Conservation (phyloP, 2,329 filamentous ascomycete species). For the Dactylonectria macrodidyma region DNA sequence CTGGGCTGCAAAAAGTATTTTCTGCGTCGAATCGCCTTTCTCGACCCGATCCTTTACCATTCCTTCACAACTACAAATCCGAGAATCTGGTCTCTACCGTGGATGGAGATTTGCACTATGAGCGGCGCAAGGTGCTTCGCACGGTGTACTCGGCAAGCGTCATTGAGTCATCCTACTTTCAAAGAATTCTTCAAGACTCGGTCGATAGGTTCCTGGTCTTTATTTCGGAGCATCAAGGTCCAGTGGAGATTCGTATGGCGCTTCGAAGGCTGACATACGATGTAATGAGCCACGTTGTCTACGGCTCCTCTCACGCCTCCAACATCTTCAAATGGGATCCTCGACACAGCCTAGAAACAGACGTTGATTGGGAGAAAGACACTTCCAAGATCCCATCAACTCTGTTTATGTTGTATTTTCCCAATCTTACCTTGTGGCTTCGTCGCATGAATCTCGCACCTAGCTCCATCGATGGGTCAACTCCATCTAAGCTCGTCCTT, state of each 20-base stretch:
- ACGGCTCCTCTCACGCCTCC: constrained; percentile 8
- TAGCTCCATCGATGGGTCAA: neutral
- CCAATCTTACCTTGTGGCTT: constrained; percentile 15
- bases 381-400: neutral
- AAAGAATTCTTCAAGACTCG: neutral
- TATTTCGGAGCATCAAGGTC: no score
- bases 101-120: constrained; percentile 20
- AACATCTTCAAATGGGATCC: neutral
- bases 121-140: constrained; percentile 6
- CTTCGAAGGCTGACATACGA: neutral
- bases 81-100: constrained; percentile 28
- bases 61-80: constrained; percentile 25
- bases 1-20: no score
- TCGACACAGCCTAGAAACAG: neutral
- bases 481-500: neutral
- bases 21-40: constrained; percentile 11
- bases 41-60: constrained; percentile 11
- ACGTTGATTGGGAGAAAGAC: constrained; percentile 10
- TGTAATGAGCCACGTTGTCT: constrained; percentile 26
- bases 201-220: neutral
- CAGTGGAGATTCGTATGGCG: no score
- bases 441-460: constrained; percentile 11
- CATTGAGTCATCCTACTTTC: constrained; percentile 8
- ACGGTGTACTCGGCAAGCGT: constrained; percentile 5
- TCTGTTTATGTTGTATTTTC: constrained; percentile 7